Evolutionary conservation across 2,329 filamentous ascomycete species (phyloP).

Genomic region (Hymenoscyphus occultus): DNA sequence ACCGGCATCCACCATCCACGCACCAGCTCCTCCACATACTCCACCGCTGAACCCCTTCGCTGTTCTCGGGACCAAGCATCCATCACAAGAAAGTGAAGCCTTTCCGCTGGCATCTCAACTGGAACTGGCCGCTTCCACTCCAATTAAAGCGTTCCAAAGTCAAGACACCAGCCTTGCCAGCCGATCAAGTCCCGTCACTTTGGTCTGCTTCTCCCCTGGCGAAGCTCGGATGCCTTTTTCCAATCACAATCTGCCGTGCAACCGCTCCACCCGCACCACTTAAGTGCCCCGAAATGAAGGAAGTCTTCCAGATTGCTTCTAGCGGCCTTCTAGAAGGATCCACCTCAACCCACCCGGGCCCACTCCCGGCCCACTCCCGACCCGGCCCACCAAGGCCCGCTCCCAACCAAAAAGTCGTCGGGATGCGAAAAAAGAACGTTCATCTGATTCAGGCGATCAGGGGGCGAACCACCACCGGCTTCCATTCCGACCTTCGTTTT

Average conservation of each 20-base stretch:
- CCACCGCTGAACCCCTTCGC: not conserved
- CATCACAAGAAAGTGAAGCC: not conserved
- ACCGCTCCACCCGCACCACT: slow-evolving; percentile 6
- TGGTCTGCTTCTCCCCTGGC: not conserved
- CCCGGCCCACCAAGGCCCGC: not conserved
- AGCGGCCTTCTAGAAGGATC: slow-evolving; percentile 8
- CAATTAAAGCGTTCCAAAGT: not conserved
- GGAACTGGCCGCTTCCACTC: not conserved
- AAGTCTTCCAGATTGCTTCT: slow-evolving; percentile 2
- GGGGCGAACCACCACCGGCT: slow-evolving; percentile 6
- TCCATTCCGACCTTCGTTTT: slow-evolving; percentile 12
- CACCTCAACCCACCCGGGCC: not conserved
- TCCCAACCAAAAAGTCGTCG: slow-evolving; percentile 4
- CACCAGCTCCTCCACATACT: not conserved
- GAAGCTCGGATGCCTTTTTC: not conserved
- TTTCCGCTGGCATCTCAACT: not conserved
- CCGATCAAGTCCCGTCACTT: not conserved
- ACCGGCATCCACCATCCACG: slow-evolving; percentile 9
- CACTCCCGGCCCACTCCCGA: no score
- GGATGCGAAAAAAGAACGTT: slow-evolving; percentile 8
- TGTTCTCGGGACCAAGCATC: slow-evolving; percentile 2
- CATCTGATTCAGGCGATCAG: slow-evolving; percentile 11
- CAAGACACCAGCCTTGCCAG: not conserved
- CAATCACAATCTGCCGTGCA: slow-evolving; percentile 9
- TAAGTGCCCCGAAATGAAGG: slow-evolving; percentile 3